These are phyloP conservation scores for Paraphoma chrysanthemicola DNA, from an alignment of 2,329 filamentous ascomycete species.

Conservation along the genomic window DNA sequence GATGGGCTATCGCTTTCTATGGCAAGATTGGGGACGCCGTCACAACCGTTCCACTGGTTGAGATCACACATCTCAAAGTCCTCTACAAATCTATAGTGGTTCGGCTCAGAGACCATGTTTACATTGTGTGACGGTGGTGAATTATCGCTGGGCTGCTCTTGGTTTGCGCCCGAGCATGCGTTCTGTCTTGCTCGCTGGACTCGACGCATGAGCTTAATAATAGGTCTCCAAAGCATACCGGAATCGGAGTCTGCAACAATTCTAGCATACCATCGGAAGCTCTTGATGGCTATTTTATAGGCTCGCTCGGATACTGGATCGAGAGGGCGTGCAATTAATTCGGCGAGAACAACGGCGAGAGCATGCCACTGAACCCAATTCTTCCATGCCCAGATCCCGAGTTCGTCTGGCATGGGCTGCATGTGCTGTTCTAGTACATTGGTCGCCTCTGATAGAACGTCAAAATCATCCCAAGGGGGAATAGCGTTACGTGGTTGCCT, in stretches of 20 bases:
- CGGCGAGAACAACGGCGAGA: slow-evolving; percentile 17
- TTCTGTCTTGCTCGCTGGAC: slow-evolving; percentile 2
- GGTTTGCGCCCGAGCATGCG: neutral
- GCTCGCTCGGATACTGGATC: slow-evolving; percentile 3
- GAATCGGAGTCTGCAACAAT: slow-evolving; percentile 15
- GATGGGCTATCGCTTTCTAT: neutral
- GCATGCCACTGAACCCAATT: slow-evolving; percentile 22
- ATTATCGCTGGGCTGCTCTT: neutral
- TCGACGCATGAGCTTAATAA: slow-evolving; percentile 16
- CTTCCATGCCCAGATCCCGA: slow-evolving; percentile 18
- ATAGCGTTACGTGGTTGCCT: slow-evolving; percentile 4
- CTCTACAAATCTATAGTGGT: neutral
- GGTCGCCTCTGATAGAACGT: slow-evolving; percentile 6
- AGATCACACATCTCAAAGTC: neutral
- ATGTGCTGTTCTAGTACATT: slow-evolving; percentile 11
- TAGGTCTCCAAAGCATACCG: slow-evolving; percentile 20
- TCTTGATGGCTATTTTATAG: slow-evolving; percentile 1
- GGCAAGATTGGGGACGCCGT: neutral
- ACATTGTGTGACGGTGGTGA: neutral
- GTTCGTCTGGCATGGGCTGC: slow-evolving; percentile 1
- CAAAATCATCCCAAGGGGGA: slow-evolving; percentile 12
- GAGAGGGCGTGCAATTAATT: slow-evolving; percentile 2
- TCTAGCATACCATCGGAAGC: slow-evolving; percentile 7
- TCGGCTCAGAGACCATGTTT: neutral
- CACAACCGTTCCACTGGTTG: neutral